Evolutionary conservation across 352 stramenopile species (phyloP).

Genomic region (Blastocystis sp.): DNA sequence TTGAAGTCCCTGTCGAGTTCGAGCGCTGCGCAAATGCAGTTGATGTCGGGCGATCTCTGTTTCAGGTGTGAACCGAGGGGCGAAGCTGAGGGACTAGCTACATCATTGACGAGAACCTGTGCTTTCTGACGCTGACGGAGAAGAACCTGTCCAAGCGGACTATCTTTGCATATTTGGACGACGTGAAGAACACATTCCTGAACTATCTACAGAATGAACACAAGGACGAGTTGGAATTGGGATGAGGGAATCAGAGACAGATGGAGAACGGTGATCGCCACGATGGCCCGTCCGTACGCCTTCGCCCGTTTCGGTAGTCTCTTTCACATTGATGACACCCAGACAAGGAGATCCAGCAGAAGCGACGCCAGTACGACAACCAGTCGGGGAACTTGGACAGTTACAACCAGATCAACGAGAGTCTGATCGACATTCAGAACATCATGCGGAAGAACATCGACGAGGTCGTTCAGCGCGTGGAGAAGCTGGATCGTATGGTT

Average conservation of each 20-base stretch:
- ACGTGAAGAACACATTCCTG: slow-evolving; percentile 46
- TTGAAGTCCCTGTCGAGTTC: slow-evolving; percentile 43
- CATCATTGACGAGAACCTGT: slow-evolving; percentile 52
- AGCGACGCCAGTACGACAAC: slow-evolving; percentile 40
- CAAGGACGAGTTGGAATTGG: neutral
- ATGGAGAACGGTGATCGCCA: slow-evolving; percentile 48
- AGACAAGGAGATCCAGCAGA: slow-evolving; percentile 46
- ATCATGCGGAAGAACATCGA: slow-evolving; percentile 57
- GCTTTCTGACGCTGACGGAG: slow-evolving; percentile 49
- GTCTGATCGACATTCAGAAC: slow-evolving; percentile 56
- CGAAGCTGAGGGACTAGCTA: neutral
- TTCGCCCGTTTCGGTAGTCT: slow-evolving; percentile 34
- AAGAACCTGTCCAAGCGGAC: slow-evolving; percentile 47
- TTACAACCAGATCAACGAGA: slow-evolving; percentile 50
- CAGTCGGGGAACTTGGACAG: neutral
- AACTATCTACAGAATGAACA: slow-evolving; percentile 43
- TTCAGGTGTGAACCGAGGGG: neutral
- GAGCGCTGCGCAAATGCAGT: slow-evolving; percentile 36
- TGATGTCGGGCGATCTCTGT: slow-evolving; percentile 31
- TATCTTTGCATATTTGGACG: slow-evolving; percentile 38
- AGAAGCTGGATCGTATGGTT: slow-evolving; percentile 46
- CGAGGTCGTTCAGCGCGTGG: slow-evolving; percentile 44
- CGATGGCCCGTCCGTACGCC: slow-evolving; percentile 24
- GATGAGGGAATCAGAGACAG: neutral
- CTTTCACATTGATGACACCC: neutral